Percentiles rank a stretch among this genome's conserved stretches.
phyloP scores from a whole-genome alignment of 805 yeast genomes.

The Pichia thaimueangensis region DNA sequence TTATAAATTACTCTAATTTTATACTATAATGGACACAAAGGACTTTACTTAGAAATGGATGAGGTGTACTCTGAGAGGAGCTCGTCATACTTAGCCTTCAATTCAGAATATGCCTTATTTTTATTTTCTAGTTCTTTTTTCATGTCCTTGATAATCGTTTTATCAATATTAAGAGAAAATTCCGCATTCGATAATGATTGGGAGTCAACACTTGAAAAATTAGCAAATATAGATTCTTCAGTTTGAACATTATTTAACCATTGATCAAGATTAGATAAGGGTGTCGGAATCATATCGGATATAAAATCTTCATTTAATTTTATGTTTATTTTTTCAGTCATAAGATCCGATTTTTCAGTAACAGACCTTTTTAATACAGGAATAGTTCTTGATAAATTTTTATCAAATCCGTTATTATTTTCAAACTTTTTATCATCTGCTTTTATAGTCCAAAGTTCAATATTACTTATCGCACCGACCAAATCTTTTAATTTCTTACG shows the following conservation, averaged over 20 bases:
- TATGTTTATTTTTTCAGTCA: slow-evolving; percentile 40
- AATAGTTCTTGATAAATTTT: slow-evolving; percentile 35
- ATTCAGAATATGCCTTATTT: slow-evolving; percentile 5
- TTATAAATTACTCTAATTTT: too few species aligned
- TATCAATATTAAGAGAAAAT: slow-evolving; percentile 6
- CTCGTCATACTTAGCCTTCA: slow-evolving; percentile 16
- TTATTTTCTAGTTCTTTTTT: slow-evolving; percentile 11
- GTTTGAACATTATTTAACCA: slow-evolving; percentile 44
- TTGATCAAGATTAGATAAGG: slow-evolving; percentile 34
- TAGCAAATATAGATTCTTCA: slow-evolving; percentile 49
- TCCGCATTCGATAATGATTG: slow-evolving; percentile 15
- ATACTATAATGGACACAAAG: too few species aligned
- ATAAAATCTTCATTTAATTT: slow-evolving; percentile 24
- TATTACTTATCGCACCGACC: slow-evolving; percentile 23
- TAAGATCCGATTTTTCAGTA: slow-evolving; percentile 32
- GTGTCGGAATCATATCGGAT: slow-evolving; percentile 11
- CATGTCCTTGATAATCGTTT: slow-evolving; percentile 5
- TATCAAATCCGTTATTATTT: slow-evolving; percentile 27
- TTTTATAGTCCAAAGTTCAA: slow-evolving; percentile 18
- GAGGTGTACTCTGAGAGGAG: slow-evolving; percentile 14
- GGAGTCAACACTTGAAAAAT: slow-evolving; percentile 36
- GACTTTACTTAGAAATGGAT: slow-evolving; percentile 9
- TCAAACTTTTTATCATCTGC: slow-evolving; percentile 15
- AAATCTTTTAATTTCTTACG: slow-evolving; percentile 44
- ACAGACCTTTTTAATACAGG: slow-evolving; percentile 62